Base-by-base conservation (phyloP, 257 asterid genomes). In the Nicotiana noctiflora region DNA sequence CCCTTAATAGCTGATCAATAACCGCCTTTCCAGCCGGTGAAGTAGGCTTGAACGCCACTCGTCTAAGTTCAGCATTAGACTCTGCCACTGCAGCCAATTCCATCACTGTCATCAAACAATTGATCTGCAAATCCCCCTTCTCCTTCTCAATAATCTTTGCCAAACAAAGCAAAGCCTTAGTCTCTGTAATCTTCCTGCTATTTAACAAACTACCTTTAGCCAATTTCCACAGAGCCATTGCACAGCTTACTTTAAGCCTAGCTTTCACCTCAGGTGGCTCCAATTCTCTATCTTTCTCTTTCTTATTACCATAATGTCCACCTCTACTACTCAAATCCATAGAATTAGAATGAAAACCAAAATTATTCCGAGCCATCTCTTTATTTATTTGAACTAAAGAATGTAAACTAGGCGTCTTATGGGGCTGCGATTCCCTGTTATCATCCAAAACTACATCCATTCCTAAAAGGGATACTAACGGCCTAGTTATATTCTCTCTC, bases 21-120 rank as follows among this genome's bases (percentile, higher is more conserved):
- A 93, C 93, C 1, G 96, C 98, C 85, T 91, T 93, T 6, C 96
- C 93, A 44, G 98, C 94, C 0, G 93, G 92, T 5, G 98, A 93
- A 75, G 90, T 93, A 5, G 92, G 83, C 90, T 88, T 93, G 85
- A 93, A 93, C 29, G 95, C 89, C 1, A 90, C 91, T 63, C 93
- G 67, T 85, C 97, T 84, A 3, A 94, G 93, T 53, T 94, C 97
- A 1, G 90, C 88, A 40, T 91, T 85, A 1, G 88, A 87, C 84
- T 91, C 97, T 2, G 97, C 98, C 1, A 93, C 92, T 17, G 92
- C 88, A 0, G 97, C 86, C 86, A 94, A 92, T 83, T 94, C 98
- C 97, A 88, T 85, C 64, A 92, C 82, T 1, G 94, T 82, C 97
- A 91, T 92, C 83, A 92, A 76, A 77, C 97, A 94, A 75, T 90